A percentile compares a stretch with the other conserved stretches of the same genome.
Conservation (phyloP, 2,329 filamentous ascomycete genomes). For the Teratosphaeria viscida region DNA sequence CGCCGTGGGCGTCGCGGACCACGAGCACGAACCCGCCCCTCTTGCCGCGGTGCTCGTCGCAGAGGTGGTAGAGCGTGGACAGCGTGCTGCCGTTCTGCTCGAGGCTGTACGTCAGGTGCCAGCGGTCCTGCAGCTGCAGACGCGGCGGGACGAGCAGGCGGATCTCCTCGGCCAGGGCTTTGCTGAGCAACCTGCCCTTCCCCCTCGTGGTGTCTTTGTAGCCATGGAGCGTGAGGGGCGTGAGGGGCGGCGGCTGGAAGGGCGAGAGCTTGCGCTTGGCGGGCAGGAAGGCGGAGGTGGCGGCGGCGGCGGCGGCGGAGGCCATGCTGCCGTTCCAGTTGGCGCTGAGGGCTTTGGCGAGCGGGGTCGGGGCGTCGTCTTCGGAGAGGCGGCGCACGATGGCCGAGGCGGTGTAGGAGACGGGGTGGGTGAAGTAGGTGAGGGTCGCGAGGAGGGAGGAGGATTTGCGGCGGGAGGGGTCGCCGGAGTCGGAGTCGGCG, state of each 20-base stretch:
- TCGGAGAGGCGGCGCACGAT: slow-evolving; percentile 37
- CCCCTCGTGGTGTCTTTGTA: slow-evolving; percentile 51
- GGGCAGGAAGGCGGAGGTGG: slow-evolving; percentile 43
- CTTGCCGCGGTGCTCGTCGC: slow-evolving; percentile 51
- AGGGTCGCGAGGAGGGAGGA: slow-evolving; percentile 18
- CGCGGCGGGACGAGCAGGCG: slow-evolving; percentile 77
- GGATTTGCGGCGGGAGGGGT: slow-evolving; percentile 14
- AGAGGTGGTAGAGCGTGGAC: slow-evolving; percentile 73
- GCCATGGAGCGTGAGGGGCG: slow-evolving; percentile 62
- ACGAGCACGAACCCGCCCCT: slow-evolving; percentile 84
- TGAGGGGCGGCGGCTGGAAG: slow-evolving; percentile 79
- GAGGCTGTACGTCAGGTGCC: slow-evolving; percentile 78
- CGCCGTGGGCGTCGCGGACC: slow-evolving; percentile 64
- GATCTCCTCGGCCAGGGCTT: slow-evolving; percentile 80
- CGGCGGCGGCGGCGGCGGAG: slow-evolving; percentile 12
- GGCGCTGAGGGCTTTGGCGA: slow-evolving; percentile 26
- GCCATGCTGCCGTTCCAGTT: slow-evolving; percentile 30
- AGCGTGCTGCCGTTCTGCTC: slow-evolving; percentile 87
- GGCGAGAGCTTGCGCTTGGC: slow-evolving; percentile 57
- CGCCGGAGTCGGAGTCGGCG: too few relatives aligned
- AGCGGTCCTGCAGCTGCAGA: slow-evolving; percentile 76
- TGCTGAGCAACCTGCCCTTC: slow-evolving; percentile 57
- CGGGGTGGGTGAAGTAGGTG: slow-evolving; percentile 40
- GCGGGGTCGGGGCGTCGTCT: slow-evolving; percentile 31
- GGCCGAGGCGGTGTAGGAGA: slow-evolving; percentile 38